Evolutionary conservation across 495 filamentous ascomycete genomes (phyloP).

Genomic region (Cercophora sp.): DNA sequence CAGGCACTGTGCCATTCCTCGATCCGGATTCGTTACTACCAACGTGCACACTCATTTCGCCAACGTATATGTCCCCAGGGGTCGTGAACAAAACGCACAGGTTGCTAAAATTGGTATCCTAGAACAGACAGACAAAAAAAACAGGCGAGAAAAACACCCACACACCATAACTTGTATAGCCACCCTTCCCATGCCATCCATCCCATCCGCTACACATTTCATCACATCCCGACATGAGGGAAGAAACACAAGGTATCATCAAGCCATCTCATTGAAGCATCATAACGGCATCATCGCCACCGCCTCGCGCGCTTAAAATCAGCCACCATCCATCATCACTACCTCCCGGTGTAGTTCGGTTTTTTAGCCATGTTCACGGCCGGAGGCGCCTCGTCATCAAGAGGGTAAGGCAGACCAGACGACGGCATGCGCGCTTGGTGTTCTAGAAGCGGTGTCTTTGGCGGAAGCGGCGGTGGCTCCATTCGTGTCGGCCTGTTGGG

Average conservation of each 20-base stretch:
- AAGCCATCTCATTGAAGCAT: slow-evolving; percentile 1
- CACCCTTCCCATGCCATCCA: not conserved
- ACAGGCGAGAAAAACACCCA: not conserved
- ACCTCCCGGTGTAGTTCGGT: slow-evolving; percentile 65
- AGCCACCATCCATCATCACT: slow-evolving; percentile 12
- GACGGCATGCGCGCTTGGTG: slow-evolving; percentile 16
- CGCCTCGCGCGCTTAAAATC: slow-evolving; percentile 9
- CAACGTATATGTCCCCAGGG: not conserved
- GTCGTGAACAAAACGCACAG: not conserved
- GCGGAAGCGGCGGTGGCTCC: slow-evolving; percentile 73
- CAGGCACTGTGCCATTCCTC: too few relatives aligned
- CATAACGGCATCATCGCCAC: slow-evolving; percentile 2
- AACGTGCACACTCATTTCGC: too few relatives aligned
- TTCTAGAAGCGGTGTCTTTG: slow-evolving; percentile 74
- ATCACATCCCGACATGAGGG: not conserved
- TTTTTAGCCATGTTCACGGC: slow-evolving; percentile 80
- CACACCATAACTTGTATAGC: not conserved
- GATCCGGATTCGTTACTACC: not conserved
- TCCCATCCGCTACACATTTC: not conserved
- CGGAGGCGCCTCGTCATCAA: slow-evolving; percentile 77
- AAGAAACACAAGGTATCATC: not conserved
- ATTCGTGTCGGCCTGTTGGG: slow-evolving; percentile 41
- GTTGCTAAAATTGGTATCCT: slow-evolving; percentile 11
- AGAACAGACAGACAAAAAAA: not conserved
- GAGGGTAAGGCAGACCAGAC: slow-evolving; percentile 62